phyloP scores from a whole-genome alignment of 306 rosid genomes.

The Comarum palustre region DNA sequence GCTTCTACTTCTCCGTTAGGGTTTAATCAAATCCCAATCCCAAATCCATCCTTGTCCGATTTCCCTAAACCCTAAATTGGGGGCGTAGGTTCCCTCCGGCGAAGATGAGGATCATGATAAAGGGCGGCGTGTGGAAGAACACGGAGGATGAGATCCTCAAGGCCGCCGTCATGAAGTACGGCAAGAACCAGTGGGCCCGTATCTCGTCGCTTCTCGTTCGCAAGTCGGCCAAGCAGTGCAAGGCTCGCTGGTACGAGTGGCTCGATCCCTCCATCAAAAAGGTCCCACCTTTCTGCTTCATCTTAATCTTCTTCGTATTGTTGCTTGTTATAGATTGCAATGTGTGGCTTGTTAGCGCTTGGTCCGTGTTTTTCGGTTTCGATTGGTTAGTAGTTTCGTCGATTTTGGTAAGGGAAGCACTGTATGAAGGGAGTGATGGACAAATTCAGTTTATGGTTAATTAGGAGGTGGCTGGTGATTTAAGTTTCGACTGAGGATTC shows the following conservation, averaged over 20 bases:
- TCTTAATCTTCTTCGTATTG: neutral
- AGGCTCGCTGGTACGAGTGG: conserved; percentile 98
- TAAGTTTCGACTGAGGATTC: too few species aligned
- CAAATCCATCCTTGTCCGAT: neutral
- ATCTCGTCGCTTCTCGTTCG: conserved; percentile 90
- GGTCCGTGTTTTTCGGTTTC: neutral
- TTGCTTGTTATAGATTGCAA: neutral
- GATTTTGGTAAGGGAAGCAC: neutral
- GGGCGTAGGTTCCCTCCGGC: neutral
- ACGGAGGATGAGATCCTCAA: conserved; percentile 95
- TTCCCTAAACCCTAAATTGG: conserved; percentile 6
- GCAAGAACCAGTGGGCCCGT: conserved; percentile 96
- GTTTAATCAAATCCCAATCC: conserved; percentile 19
- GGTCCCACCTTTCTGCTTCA: conserved; percentile 27
- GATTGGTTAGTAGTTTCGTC: neutral
- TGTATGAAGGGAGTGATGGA: neutral
- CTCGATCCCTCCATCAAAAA: conserved; percentile 93
- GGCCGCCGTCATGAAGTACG: conserved; percentile 96
- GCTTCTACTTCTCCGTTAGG: conserved; percentile 6
- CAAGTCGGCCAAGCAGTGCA: conserved; percentile 93
- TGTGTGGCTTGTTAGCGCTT: neutral
- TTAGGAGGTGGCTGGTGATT: too few species aligned
- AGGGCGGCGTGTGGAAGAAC: conserved; percentile 97
- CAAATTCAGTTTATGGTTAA: too few species aligned
- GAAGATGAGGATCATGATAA: conserved; percentile 94